Evolutionary conservation across 192 early-diverging fungal genomes (phyloP).

Genomic region (Coemansia sp.): DNA sequence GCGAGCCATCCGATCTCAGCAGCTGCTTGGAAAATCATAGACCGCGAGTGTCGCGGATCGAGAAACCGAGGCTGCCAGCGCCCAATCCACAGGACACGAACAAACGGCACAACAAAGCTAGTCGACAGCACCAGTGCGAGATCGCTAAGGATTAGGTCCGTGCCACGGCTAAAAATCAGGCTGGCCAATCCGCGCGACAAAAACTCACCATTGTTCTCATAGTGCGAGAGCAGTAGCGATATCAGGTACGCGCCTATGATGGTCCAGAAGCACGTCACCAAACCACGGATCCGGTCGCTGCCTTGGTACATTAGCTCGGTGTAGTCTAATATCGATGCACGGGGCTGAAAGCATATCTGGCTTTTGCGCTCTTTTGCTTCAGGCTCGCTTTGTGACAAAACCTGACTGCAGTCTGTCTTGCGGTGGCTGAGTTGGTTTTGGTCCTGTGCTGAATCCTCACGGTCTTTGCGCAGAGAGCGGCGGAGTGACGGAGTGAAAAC

Average conservation of each 20-base stretch:
- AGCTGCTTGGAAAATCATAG: constrained; percentile 56
- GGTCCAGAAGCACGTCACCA: constrained; percentile 56
- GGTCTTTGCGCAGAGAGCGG: constrained; percentile 34
- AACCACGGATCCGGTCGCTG: constrained; percentile 45
- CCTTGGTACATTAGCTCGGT: constrained; percentile 55
- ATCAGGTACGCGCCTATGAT: constrained; percentile 46
- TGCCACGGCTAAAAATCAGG: constrained; percentile 53
- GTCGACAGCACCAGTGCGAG: constrained; percentile 65
- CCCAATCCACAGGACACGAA: constrained; percentile 35
- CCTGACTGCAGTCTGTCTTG: neutral
- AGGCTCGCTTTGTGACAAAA: neutral
- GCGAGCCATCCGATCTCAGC: constrained; percentile 63
- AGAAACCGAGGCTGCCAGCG: constrained; percentile 18
- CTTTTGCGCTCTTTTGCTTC: constrained; percentile 7
- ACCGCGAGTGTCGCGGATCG: constrained; percentile 21
- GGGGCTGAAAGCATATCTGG: constrained; percentile 32
- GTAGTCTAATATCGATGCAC: constrained; percentile 54
- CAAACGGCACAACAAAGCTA: constrained; percentile 60
- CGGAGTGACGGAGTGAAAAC: constrained; percentile 33
- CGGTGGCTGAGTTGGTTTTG: neutral
- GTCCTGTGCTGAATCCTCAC: constrained; percentile 4
- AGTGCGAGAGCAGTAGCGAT: constrained; percentile 41
- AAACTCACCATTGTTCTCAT: constrained; percentile 40
- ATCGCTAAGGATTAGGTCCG: constrained; percentile 72
- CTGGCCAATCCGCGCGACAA: constrained; percentile 30